Base-by-base conservation (phyloP, 2,329 filamentous ascomycete genomes). In the Ceratocystis colombiana region DNA sequence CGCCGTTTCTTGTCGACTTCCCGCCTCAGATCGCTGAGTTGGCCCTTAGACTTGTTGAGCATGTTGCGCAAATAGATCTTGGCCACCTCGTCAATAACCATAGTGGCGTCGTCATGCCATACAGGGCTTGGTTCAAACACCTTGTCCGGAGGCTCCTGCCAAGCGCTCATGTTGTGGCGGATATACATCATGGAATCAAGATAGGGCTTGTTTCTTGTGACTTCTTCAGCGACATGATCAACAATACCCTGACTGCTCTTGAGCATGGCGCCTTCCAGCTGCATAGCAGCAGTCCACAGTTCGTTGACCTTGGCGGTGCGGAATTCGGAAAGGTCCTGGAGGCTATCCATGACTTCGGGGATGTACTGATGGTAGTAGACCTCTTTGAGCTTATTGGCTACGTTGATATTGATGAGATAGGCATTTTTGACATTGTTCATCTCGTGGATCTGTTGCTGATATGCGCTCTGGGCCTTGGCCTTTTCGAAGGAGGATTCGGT, bases 391-490 rank as follows among this genome's bases (percentile, higher is more conserved):
- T 94, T 96, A 77, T 99, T 99, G 44, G 92, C 95, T 67, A 97
- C 90, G 73, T 96, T 96, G 78, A 99, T 96, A 68, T 86, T 84
- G 72, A 99, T 96, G 68, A 99, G 79, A 73, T 99, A 99, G n/a
- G 89, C 91, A 75, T 99, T 99, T 80, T 99, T 99, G 75, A 88
- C 83, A 74, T 99, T 99, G 77, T 94, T 89, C 94, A 97, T 97
- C 71, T 99, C 94, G 68, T 87, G 78, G 68, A 95, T 81, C 75
- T 97, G 93, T 74, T 96, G 90, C 72, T 96, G 90, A 76, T 96
- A 99, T 46, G 90, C 86, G 73, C 85, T 88, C 73, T 96, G 89
- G 6, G 93, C 91, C 78, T 96, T 99, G 69, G 84, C 79, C 77
- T 96, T 96, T 75, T 97, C 93, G 73, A 94, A 95, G n/a, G 91